A percentile compares a stretch with the other conserved stretches of the same genome.
Evolutionary conservation across 805 yeast genomes (phyloP).

Genomic region (Nakazawaea wickerhamii): DNA sequence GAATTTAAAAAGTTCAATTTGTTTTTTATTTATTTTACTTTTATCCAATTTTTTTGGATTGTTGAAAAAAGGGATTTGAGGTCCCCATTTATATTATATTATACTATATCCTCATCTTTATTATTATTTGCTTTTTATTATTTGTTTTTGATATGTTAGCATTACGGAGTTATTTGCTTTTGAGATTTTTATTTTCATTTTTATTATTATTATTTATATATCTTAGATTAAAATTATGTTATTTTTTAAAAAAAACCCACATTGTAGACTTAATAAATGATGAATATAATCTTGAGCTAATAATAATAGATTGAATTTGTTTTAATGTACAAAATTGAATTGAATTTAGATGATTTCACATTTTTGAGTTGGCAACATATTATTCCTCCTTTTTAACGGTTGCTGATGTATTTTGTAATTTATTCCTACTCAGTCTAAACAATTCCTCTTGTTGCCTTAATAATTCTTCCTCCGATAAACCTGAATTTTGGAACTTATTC

Average conservation of each 20-base stretch:
- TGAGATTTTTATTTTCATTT: no score
- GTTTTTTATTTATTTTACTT: not conserved
- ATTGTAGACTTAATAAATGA: not conserved
- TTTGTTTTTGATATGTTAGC: no score
- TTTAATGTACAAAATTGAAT: not conserved
- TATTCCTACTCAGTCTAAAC: conserved; percentile 48
- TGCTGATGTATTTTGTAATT: conserved; percentile 23
- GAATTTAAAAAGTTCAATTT: not conserved
- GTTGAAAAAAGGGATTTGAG: no score
- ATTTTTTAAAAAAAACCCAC: not conserved
- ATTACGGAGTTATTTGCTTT: no score
- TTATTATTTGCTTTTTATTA: no score
- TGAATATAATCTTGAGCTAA: no score
- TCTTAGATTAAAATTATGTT: no score
- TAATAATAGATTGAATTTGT: not conserved
- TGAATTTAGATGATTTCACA: not conserved
- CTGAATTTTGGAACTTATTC: conserved; percentile 89
- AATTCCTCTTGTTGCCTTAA: conserved; percentile 89
- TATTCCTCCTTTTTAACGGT: conserved; percentile 9
- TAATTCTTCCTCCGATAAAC: conserved; percentile 87
- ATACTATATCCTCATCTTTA: no score
- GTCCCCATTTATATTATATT: no score
- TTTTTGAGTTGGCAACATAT: not conserved
- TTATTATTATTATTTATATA: no score
- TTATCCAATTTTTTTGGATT: not conserved